A percentile compares a stretch with the other conserved stretches of the same genome.
Evolutionary conservation across 805 yeast species (phyloP).

Genomic region (Saturnispora bothae): DNA sequence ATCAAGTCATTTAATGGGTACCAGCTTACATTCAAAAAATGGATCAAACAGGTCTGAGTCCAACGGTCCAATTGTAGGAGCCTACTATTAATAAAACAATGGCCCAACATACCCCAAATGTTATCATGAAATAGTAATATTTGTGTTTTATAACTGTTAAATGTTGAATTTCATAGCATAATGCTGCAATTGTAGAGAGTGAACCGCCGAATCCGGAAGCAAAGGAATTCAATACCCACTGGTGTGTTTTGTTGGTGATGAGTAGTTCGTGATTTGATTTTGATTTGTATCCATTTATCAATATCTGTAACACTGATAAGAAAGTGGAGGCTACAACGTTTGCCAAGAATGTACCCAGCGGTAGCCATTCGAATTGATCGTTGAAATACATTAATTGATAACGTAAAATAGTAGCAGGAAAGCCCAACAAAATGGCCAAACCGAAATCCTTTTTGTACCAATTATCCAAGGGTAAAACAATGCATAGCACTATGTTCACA

Average conservation of each 20-base stretch:
- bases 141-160: constrained; percentile 19
- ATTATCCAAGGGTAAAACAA: constrained; percentile 22
- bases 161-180: constrained; percentile 49
- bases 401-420: constrained; percentile 55
- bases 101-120: constrained; percentile 39
- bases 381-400: constrained; percentile 47
- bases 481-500: constrained; percentile 33
- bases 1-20: constrained; percentile 9
- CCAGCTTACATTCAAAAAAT: constrained; percentile 1
- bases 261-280: constrained; percentile 1
- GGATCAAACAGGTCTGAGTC: constrained; percentile 17
- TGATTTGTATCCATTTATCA: constrained; percentile 14
- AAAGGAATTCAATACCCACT: constrained; percentile 15
- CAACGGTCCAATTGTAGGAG: constrained; percentile 56
- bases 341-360: constrained; percentile 38
- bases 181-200: constrained; percentile 52
- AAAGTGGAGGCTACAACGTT: constrained; percentile 19
- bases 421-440: constrained; percentile 53
- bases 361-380: constrained; percentile 32
- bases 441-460: constrained; percentile 57
- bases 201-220: constrained; percentile 22
- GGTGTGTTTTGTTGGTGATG: constrained; percentile 11
- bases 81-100: constrained; percentile 52
- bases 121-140: constrained; percentile 40
- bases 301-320: constrained; percentile 13